These are phyloP conservation scores for Raphanus hybrid DNA, from an alignment of 441 rosid species.

Conservation along the genomic window DNA sequence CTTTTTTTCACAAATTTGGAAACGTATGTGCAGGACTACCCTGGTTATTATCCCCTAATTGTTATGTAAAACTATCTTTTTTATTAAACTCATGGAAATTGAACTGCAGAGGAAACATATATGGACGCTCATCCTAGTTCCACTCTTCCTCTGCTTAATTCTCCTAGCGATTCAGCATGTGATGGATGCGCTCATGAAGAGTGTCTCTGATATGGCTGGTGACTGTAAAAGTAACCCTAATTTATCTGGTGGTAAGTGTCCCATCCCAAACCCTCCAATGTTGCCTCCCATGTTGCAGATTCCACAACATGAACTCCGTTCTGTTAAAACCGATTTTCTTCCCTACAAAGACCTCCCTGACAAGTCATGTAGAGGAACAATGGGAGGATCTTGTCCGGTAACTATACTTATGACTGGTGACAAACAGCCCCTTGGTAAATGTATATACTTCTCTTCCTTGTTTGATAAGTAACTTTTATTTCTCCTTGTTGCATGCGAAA, in stretches of 20 bases:
- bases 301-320: constrained; percentile 70
- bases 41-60: too few species aligned
- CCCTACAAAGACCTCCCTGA: constrained; percentile 64
- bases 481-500: too few species aligned
- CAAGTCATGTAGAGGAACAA: constrained; percentile 65
- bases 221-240: constrained; percentile 55
- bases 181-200: constrained; percentile 47
- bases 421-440: constrained; percentile 66
- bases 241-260: constrained; percentile 40
- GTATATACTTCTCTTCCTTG: constrained; percentile 39
- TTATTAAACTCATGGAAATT: neutral
- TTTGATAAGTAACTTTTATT: neutral
- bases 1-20: too few species aligned
- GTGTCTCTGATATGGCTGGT: constrained; percentile 4
- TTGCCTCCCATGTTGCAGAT: constrained; percentile 84
- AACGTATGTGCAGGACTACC: too few species aligned
- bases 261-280: constrained; percentile 59
- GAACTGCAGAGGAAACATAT: constrained; percentile 77
- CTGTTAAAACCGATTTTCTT: constrained; percentile 55
- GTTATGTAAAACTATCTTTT: too few species aligned
- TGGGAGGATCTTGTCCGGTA: constrained; percentile 70
- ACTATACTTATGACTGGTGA: constrained; percentile 71
- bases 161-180: constrained; percentile 59
- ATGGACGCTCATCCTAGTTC: constrained; percentile 70
- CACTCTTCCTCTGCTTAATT: constrained; percentile 71